Percentiles rank a stretch among this genome's conserved stretches.
Evolutionary conservation across 2,329 filamentous ascomycete species (phyloP).

Genomic region (Ascochyta rabiei): DNA sequence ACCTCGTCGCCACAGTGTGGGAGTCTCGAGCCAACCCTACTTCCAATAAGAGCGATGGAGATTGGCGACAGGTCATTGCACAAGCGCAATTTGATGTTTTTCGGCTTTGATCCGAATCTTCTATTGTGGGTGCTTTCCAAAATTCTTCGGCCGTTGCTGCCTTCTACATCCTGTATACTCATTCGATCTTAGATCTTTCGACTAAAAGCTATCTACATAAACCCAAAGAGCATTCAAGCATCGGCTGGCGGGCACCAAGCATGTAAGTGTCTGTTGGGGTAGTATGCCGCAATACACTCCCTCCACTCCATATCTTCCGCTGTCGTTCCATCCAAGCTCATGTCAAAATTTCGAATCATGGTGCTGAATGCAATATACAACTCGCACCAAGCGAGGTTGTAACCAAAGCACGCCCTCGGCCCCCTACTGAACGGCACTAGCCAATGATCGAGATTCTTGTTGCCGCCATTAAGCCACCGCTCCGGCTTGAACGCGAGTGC

Average conservation of each 20-base stretch:
- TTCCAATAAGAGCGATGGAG: neutral
- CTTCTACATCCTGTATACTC: too few species aligned
- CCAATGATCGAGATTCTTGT: conserved; percentile 1
- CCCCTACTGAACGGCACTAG: conserved; percentile 2
- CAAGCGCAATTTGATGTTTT: conserved; percentile 14
- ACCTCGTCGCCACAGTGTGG: conserved; percentile 15
- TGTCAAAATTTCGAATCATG: neutral
- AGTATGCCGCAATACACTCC: conserved; percentile 2
- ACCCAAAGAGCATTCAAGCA: neutral
- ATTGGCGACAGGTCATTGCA: conserved; percentile 13
- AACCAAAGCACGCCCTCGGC: conserved; percentile 1
- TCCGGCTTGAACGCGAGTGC: neutral
- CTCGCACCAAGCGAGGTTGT: conserved; percentile 4
- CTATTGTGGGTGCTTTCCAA: neutral
- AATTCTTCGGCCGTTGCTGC: too few species aligned
- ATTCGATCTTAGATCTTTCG: too few species aligned
- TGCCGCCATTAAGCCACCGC: neutral
- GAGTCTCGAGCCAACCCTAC: neutral
- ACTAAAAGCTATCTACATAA: neutral
- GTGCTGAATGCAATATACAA: conserved; percentile 1
- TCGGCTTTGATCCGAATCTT: conserved; percentile 4
- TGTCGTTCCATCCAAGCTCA: neutral
- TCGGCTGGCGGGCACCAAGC: neutral
- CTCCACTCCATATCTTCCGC: conserved; percentile 3
- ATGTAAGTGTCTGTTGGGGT: conserved; percentile 6